phyloP scores from a whole-genome alignment of 805 yeast genomes.

The Nakazawaea peltata region DNA sequence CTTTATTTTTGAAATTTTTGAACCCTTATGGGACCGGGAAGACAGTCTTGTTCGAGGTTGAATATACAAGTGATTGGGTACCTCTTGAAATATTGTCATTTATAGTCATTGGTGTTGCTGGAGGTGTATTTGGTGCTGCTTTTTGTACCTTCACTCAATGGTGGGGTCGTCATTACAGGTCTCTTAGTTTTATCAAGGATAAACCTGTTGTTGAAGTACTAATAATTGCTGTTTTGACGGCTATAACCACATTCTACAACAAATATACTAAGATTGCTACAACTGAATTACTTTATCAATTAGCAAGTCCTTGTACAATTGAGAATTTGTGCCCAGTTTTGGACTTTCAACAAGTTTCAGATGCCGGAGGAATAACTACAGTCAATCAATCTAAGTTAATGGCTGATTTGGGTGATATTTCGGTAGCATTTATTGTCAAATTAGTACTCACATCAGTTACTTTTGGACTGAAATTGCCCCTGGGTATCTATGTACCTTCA shows the following conservation, averaged over 20 bases:
- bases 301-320: constrained; percentile 41
- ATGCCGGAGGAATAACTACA: constrained; percentile 4
- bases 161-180: constrained; percentile 36
- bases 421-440: constrained; percentile 36
- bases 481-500: constrained; percentile 56
- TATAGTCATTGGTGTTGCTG: constrained; percentile 39
- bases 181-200: constrained; percentile 21
- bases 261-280: constrained; percentile 41
- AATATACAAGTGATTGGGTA: constrained; percentile 43
- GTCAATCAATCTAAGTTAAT: constrained; percentile 14
- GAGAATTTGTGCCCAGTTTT: constrained; percentile 18
- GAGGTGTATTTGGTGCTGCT: constrained; percentile 45
- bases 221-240: constrained; percentile 35
- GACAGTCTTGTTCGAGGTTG: constrained; percentile 45
- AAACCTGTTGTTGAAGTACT: constrained; percentile 38
- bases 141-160: constrained; percentile 38
- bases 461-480: constrained; percentile 50
- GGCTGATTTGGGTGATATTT: constrained; percentile 11
- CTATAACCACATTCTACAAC: constrained; percentile 37
- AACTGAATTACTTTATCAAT: constrained; percentile 37
- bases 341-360: constrained; percentile 9
- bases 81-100: constrained; percentile 38
- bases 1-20: constrained; percentile 41
- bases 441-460: constrained; percentile 40
- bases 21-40: constrained; percentile 56